Conservation (phyloP, 2,329 filamentous ascomycete species). For the Cercospora sp. region DNA sequence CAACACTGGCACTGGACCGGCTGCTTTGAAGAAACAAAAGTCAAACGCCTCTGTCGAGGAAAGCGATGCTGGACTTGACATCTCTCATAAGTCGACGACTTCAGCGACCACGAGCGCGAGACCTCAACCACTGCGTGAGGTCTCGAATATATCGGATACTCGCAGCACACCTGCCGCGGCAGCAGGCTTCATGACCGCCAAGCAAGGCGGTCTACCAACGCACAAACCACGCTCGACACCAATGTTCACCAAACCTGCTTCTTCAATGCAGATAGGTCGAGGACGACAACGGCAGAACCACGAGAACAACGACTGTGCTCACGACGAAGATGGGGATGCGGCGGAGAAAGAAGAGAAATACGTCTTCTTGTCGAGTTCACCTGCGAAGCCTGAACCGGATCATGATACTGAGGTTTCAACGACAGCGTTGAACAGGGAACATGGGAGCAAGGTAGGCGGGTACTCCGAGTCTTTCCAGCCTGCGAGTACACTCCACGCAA, state of each 20-base stretch:
- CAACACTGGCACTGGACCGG: neutral
- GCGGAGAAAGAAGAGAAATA: slow-evolving; percentile 47
- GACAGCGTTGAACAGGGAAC: neutral
- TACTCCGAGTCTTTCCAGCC: slow-evolving; percentile 32
- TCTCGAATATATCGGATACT: neutral
- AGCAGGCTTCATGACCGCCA: slow-evolving; percentile 5
- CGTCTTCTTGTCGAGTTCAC: slow-evolving; percentile 48
- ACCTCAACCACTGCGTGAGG: neutral
- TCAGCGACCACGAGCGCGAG: neutral
- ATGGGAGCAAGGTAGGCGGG: neutral
- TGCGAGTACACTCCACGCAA: slow-evolving; percentile 47
- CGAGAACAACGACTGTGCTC: neutral
- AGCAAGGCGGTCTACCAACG: slow-evolving; percentile 13
- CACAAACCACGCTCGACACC: slow-evolving; percentile 31
- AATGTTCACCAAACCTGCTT: slow-evolving; percentile 37
- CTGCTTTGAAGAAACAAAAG: slow-evolving; percentile 4
- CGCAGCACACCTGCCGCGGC: slow-evolving; percentile 19
- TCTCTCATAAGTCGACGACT: neutral
- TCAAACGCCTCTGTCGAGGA: neutral
- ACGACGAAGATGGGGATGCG: neutral
- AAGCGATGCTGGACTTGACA: slow-evolving; percentile 32
- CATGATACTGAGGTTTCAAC: neutral
- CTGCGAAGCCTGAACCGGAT: slow-evolving; percentile 36
- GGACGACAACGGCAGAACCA: slow-evolving; percentile 15
- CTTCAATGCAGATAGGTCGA: neutral